Base-by-base conservation (phyloP, 495 filamentous ascomycete genomes). In the Choiromyces venosus region DNA sequence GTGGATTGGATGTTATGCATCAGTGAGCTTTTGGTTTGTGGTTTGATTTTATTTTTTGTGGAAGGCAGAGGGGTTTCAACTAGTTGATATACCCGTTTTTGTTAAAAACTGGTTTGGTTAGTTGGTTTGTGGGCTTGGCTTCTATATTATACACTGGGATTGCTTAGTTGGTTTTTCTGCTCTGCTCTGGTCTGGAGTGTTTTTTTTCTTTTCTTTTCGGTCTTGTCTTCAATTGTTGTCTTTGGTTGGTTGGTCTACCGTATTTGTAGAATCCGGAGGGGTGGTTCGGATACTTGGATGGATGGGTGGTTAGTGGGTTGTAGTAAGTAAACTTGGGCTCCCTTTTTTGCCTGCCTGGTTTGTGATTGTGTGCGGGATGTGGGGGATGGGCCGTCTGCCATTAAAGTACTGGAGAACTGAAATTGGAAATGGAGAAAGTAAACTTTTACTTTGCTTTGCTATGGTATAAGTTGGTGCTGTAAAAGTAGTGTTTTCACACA, bases 1-100 rank as follows among this genome's bases (percentile, higher is more conserved):
- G 91, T 70, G 92, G 92, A 42, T 87, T 93, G 84, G 92, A 95
- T 83, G 90, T 87, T 52, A 81, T 81, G 80, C 79, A 75, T 56
- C 72, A 79, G 40, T 81, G 79, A 66, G 66, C 68, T 61, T 61
- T 71, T 70, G 37, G n/a, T 68, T 66, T n/a, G n/a, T 46, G 66
- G 61, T 70, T 70, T 25, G 61, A 35, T 71, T 42, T 52, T 68
- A 38, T 68, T 56, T 69, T 76, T 38, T 74, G 52, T 33, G 33
- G 52, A 61, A 12, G 52, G 52, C n/a, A n/a, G 10, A n/a, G 25
- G 25, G 29, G 25, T 61, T 61, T 61, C 7, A 29, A 29, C 52
- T 61, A 29, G 52, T 61, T 61, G 52, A 61, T 61, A 61, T 61
- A 61, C 52, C 52, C 52, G 52, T 61, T 61, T 14, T 61, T 14